Percentiles rank a stretch among this genome's conserved stretches.
These are phyloP conservation scores for Beta lomatogona DNA, from an alignment of 179 eudicot species.

Conservation along the genomic window DNA sequence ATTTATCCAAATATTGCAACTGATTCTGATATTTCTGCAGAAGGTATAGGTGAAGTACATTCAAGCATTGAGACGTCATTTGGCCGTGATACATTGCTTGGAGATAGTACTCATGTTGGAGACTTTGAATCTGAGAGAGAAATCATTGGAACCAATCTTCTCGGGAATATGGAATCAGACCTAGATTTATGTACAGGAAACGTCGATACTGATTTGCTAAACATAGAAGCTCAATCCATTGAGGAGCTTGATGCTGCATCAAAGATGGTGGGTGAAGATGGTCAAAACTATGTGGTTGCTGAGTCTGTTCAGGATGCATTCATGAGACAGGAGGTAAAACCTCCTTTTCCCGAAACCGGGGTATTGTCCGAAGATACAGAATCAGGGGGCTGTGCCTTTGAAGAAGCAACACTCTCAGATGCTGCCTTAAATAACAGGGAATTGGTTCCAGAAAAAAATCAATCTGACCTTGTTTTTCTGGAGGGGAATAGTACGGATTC, in stretches of 20 bases:
- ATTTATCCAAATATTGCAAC: constrained; percentile 21
- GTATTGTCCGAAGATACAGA: constrained; percentile 3
- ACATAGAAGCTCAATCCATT: constrained; percentile 40
- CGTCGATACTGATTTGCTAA: constrained; percentile 28
- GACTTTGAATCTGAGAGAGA: constrained; percentile 26
- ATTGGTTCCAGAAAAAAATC: constrained; percentile 1
- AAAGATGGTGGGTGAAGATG: constrained; percentile 31
- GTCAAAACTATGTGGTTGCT: constrained; percentile 25
- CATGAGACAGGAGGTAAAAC: background rate
- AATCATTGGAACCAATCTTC: constrained; percentile 27
- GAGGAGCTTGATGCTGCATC: constrained; percentile 36
- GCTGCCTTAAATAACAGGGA: constrained; percentile 9
- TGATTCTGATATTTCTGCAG: constrained; percentile 19
- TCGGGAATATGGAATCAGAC: constrained; percentile 22
- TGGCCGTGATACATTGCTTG: constrained; percentile 28
- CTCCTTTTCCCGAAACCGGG: constrained; percentile 13
- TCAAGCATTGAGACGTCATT: constrained; percentile 27
- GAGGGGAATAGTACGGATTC: background rate
- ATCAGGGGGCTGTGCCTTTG: background rate
- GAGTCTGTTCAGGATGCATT: constrained; percentile 24
- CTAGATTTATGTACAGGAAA: constrained; percentile 26
- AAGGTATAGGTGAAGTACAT: constrained; percentile 22
- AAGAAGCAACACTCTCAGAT: background rate
- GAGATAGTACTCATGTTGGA: constrained; percentile 25
- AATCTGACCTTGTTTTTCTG: background rate